phyloP scores from a whole-genome alignment of 768 basidiomycete species.

The Boletus rubescentipes region DNA sequence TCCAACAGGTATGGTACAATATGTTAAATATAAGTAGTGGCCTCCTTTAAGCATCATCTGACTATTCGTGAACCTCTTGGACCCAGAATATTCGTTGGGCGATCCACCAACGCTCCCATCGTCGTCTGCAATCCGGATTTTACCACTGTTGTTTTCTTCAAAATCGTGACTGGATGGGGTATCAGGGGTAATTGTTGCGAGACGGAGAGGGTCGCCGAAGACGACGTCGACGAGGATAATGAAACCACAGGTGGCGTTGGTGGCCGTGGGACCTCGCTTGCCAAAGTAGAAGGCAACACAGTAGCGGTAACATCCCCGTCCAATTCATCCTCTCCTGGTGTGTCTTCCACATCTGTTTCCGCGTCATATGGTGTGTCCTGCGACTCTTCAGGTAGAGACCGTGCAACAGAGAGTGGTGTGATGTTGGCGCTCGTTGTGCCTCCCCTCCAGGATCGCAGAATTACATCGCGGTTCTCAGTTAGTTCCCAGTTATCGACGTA shows the following conservation, averaged over 20 bases:
- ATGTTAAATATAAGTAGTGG: conserved; percentile 12
- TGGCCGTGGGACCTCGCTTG: conserved; percentile 12
- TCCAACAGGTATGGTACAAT: conserved; percentile 10
- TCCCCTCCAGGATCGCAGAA: conserved; percentile 54
- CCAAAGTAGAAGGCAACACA: conserved; percentile 6
- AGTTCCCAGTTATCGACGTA: conserved; percentile 71
- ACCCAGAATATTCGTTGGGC: conserved; percentile 35
- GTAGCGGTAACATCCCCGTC: conserved; percentile 24
- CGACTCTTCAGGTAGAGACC: conserved; percentile 33
- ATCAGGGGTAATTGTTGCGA: conserved; percentile 9
- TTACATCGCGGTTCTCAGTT: conserved; percentile 58
- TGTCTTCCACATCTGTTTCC: conserved; percentile 26
- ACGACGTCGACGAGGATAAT: conserved; percentile 39
- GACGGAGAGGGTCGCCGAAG: conserved; percentile 31
- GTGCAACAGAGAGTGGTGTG: conserved; percentile 40
- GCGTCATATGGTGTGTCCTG: conserved; percentile 15
- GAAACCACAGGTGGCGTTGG: conserved; percentile 31
- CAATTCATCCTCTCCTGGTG: conserved; percentile 6
- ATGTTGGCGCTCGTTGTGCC: conserved; percentile 32
- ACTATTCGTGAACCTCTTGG: conserved; percentile 33
- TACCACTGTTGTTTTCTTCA: conserved; percentile 23
- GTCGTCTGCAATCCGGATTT: conserved; percentile 27
- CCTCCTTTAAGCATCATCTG: conserved; percentile 13
- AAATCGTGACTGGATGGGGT: background rate
- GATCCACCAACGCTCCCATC: conserved; percentile 30